Base-by-base conservation (phyloP, 768 basidiomycete genomes). In the Pleurotus tuber-regium region DNA sequence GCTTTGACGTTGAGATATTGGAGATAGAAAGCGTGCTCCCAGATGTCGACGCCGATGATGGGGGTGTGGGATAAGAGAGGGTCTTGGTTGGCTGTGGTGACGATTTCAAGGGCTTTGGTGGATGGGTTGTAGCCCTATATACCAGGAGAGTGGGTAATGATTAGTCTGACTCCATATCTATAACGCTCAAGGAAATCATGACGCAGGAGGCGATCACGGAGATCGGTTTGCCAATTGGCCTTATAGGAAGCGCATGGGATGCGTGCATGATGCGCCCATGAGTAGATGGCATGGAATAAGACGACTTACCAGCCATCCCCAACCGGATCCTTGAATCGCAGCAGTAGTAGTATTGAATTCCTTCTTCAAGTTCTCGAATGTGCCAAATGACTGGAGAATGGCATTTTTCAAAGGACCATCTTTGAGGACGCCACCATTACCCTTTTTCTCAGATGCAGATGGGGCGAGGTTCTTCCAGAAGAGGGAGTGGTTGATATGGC, bases 11-110 rank as follows among this genome's bases (percentile, higher is more conserved):
- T 97, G 70, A 88, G 82, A 74, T 98, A 98, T 68, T 98, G 92
- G 60, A 96, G 81, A 75, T 96, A 98, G 77, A 93, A 92, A 47
- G 92, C 91, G 64, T 95, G 93, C 72, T 96, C 92, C 93, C 93
- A 96, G 64, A 95, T 84, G 58, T 95, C 93, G 59, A 97, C 86
- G 38, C 93, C 92, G 60, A 95, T 89, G 72, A 97, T 79, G 50
- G 93, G 91, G 50, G 81, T 70, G 63, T 83, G 86, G 42, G 71
- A 66, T 58, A 92, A 70, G 44, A 95, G 79, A 53, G 94, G 95
- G 66, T 98, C 95, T 76, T 99, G 97, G 81, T 99, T 98, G 4
- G 92, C 67, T 25, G 97, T 98, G 38, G 97, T 95, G 46, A 81
- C 72, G 58, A 97, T 82, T 75, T 96, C 93, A 51, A 99, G 83